Conservation (phyloP, 73 alveolate species). For the Uronychia setigera region DNA sequence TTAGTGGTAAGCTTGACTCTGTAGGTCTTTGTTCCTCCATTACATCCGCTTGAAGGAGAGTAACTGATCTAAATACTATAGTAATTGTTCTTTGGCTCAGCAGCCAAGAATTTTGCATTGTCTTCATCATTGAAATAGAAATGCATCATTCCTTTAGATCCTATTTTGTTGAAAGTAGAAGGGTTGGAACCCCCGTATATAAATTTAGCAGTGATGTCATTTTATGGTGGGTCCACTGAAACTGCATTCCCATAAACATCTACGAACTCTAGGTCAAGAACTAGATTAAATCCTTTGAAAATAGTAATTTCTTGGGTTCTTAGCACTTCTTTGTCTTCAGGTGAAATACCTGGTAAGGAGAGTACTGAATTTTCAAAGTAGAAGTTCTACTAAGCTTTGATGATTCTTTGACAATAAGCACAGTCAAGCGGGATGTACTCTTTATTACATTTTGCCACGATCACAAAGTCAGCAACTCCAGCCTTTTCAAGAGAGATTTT, state of each 20-base stretch:
- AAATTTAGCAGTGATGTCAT: not conserved
- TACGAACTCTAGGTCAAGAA: conserved; percentile 1
- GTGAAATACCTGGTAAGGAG: not conserved
- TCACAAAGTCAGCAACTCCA: not conserved
- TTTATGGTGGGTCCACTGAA: not conserved
- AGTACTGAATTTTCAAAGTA: not conserved
- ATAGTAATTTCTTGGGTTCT: not conserved
- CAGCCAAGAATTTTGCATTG: not conserved
- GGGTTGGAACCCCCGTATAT: not conserved
- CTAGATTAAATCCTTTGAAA: conserved; percentile 7
- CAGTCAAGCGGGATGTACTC: not conserved
- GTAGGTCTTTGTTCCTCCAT: not conserved
- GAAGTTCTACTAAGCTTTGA: not conserved
- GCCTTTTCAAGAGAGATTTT: not conserved
- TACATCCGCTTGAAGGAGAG: not conserved
- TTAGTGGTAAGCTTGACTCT: not conserved
- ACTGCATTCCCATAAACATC: not conserved
- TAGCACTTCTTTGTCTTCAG: not conserved
- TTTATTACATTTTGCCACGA: not conserved
- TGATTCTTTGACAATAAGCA: not conserved
- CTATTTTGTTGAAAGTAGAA: not conserved
- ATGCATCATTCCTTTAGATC: not conserved
- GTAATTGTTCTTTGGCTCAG: not conserved
- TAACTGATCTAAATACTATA: not conserved
- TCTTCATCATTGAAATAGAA: not conserved